Evolutionary conservation across 345 rosid genomes (phyloP).

Genomic region (Euclidium syriacum): DNA sequence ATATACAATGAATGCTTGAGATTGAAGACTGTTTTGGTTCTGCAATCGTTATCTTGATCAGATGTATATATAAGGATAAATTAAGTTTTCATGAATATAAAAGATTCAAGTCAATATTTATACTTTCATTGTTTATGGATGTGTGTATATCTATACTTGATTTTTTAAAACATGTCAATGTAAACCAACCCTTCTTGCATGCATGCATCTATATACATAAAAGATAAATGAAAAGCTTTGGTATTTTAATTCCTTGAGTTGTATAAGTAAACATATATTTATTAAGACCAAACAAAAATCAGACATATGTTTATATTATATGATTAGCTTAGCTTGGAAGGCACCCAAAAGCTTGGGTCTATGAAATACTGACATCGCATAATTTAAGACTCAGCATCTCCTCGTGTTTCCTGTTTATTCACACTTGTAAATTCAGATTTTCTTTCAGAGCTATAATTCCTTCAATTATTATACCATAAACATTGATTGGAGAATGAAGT

Average conservation of each 20-base stretch:
- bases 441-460: neutral
- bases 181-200: neutral
- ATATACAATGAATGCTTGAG: slow-evolving; percentile 13
- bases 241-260: neutral
- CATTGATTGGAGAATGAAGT: neutral
- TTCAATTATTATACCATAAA: neutral
- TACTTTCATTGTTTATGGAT: neutral
- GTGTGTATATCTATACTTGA: neutral
- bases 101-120: neutral
- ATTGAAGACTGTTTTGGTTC: slow-evolving; percentile 22
- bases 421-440: neutral
- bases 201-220: neutral
- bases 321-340: slow-evolving; percentile 29
- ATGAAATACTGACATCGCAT: slow-evolving; percentile 23
- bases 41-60: slow-evolving; percentile 1
- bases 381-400: slow-evolving; percentile 6
- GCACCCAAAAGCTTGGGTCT: slow-evolving; percentile 9
- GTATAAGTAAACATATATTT: slow-evolving; percentile 4
- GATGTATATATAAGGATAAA: neutral
- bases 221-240: neutral
- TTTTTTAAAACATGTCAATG: neutral
- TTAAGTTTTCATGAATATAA: neutral
- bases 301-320: too few species aligned
- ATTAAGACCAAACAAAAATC: too few species aligned
- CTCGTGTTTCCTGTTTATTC: neutral